phyloP scores from a whole-genome alignment of 2,329 filamentous ascomycete genomes.

The Neocatenulostroma microsporum region DNA sequence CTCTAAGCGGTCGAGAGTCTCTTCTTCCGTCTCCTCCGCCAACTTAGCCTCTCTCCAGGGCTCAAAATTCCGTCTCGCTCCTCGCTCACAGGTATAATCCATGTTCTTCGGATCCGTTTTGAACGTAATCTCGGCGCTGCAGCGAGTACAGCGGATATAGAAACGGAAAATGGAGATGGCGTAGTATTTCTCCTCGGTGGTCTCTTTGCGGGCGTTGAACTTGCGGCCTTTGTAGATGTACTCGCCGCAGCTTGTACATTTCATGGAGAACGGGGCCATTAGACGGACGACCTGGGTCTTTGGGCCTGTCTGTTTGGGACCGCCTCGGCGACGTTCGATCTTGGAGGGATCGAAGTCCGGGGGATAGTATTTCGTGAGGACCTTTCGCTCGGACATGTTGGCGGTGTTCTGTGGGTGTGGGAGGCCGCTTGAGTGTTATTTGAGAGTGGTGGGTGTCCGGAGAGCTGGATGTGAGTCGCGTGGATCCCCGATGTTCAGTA shows the following conservation, averaged over 20 bases:
- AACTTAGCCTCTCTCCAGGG: conserved; percentile 68
- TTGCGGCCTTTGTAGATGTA: conserved; percentile 91
- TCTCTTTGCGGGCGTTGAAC: conserved; percentile 93
- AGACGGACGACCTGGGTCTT: conserved; percentile 80
- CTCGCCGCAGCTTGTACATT: conserved; percentile 62
- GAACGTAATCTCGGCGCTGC: conserved; percentile 81
- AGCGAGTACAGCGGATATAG: conserved; percentile 75
- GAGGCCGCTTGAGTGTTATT: too few species aligned
- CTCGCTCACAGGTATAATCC: conserved; percentile 74
- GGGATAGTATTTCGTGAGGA: conserved; percentile 60
- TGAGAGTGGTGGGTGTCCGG: background rate
- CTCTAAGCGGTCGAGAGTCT: conserved; percentile 77
- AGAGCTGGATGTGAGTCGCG: too few species aligned
- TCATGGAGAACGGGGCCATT: conserved; percentile 82
- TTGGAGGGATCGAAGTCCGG: conserved; percentile 84
- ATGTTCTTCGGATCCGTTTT: conserved; percentile 91
- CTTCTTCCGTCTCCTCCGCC: conserved; percentile 73
- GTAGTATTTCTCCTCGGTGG: conserved; percentile 82
- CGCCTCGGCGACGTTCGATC: conserved; percentile 54
- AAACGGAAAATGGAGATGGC: conserved; percentile 82
- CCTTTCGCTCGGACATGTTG: conserved; percentile 78
- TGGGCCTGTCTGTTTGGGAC: conserved; percentile 64
- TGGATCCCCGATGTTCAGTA: too few species aligned
- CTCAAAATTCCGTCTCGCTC: conserved; percentile 89
- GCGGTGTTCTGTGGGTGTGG: conserved; percentile 7